Conservation (phyloP, 2,329 filamentous ascomycete genomes). For the Trichophyton verrucosum region DNA sequence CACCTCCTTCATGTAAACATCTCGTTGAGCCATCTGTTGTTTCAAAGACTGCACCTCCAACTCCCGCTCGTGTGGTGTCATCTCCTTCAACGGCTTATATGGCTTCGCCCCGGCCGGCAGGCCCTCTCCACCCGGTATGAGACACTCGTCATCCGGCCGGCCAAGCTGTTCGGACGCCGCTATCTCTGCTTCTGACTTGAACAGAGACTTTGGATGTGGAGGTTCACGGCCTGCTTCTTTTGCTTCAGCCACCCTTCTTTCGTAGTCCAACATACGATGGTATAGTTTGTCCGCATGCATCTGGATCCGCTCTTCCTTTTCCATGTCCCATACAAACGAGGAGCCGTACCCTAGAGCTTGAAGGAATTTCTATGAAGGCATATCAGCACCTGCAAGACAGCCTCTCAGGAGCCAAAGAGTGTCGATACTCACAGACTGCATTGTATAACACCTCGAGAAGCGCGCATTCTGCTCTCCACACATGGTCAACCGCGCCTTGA, state of each 20-base stretch:
- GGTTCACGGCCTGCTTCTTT: conserved; percentile 31
- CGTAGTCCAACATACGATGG: conserved; percentile 73
- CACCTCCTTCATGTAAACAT: conserved; percentile 26
- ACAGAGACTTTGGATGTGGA: conserved; percentile 34
- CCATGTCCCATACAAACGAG: conserved; percentile 49
- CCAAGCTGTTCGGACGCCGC: conserved; percentile 5
- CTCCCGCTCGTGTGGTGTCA: conserved; percentile 37
- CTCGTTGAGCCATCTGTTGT: conserved; percentile 27
- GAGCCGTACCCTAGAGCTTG: conserved; percentile 80
- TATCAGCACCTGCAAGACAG: conserved; percentile 1
- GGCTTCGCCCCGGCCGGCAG: conserved; percentile 27
- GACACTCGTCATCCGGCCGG: conserved; percentile 15
- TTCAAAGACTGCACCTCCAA: conserved; percentile 31
- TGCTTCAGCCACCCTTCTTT: conserved; percentile 56
- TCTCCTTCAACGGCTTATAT: conserved; percentile 28
- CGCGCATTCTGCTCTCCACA: conserved; percentile 63
- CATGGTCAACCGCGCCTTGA: conserved; percentile 51
- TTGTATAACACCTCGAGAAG: conserved; percentile 78
- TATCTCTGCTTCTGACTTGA: conserved; percentile 25
- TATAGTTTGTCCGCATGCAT: conserved; percentile 91
- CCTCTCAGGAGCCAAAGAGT: background rate
- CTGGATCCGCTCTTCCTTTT: conserved; percentile 77
- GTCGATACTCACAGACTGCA: conserved; percentile 55
- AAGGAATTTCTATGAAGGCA: conserved; percentile 55
- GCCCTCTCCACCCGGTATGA: conserved; percentile 27